These are phyloP conservation scores for Coemansia sp. DNA, from an alignment of 192 early-diverging fungal genomes.

Conservation along the genomic window DNA sequence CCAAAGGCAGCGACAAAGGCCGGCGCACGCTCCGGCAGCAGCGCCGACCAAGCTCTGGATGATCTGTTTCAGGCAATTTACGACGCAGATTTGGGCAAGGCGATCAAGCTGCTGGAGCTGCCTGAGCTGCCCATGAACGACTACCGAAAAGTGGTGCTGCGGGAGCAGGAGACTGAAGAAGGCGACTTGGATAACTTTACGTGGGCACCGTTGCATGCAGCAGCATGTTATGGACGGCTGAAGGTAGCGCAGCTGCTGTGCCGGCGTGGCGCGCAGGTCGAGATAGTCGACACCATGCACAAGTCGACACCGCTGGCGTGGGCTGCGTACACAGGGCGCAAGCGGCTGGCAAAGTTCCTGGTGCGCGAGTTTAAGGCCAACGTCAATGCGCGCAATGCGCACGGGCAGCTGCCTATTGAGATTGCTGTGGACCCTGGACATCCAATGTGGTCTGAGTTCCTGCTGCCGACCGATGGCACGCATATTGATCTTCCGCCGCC, in stretches of 20 bases:
- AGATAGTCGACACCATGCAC: slow-evolving; percentile 83
- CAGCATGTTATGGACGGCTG: slow-evolving; percentile 74
- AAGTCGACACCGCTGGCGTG: slow-evolving; percentile 81
- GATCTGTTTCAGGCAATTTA: slow-evolving; percentile 52
- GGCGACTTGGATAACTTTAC: slow-evolving; percentile 65
- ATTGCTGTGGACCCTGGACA: slow-evolving; percentile 67
- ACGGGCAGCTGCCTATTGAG: slow-evolving; percentile 78
- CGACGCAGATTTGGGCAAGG: slow-evolving; percentile 38
- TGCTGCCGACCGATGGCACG: slow-evolving; percentile 49
- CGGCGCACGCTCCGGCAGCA: not conserved
- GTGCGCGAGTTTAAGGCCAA: slow-evolving; percentile 77
- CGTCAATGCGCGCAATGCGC: slow-evolving; percentile 69
- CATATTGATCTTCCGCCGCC: slow-evolving; percentile 45
- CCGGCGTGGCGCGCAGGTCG: slow-evolving; percentile 72
- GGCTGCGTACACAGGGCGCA: slow-evolving; percentile 81
- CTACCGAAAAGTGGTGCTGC: slow-evolving; percentile 42
- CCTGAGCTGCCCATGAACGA: slow-evolving; percentile 39
- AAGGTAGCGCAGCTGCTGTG: slow-evolving; percentile 70
- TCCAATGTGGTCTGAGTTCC: slow-evolving; percentile 50
- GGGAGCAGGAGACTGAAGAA: slow-evolving; percentile 46
- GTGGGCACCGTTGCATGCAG: slow-evolving; percentile 85
- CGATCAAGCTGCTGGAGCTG: slow-evolving; percentile 32
- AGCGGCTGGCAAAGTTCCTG: slow-evolving; percentile 67
- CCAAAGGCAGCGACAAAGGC: slow-evolving; percentile 4
- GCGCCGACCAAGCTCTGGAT: slow-evolving; percentile 22